Percentiles rank a stretch among this genome's conserved stretches.
Evolutionary conservation across 2,329 filamentous ascomycete genomes (phyloP).

Genomic region (Botrytis squamosa): DNA sequence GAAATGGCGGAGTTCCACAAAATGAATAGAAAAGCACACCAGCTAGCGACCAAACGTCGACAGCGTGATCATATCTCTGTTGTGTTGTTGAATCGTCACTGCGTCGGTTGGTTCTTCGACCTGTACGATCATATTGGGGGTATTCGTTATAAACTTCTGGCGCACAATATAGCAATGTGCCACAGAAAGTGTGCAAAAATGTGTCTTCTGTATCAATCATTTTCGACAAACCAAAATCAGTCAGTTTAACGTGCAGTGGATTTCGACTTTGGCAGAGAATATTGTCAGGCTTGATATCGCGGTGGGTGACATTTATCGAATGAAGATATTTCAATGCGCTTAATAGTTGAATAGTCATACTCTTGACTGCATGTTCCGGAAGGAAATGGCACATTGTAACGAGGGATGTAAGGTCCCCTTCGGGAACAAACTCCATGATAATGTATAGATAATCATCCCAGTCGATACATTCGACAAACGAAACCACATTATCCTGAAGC

Average conservation of each 20-base stretch:
- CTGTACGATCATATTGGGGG: slow-evolving; percentile 65
- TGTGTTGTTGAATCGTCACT: slow-evolving; percentile 33
- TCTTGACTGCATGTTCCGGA: slow-evolving; percentile 65
- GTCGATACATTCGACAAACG: slow-evolving; percentile 86
- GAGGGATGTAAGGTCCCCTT: slow-evolving; percentile 78
- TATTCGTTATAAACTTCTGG: slow-evolving; percentile 89
- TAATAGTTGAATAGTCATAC: slow-evolving; percentile 73
- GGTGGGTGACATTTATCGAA: slow-evolving; percentile 84
- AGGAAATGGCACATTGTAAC: slow-evolving; percentile 62
- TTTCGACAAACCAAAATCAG: slow-evolving; percentile 95
- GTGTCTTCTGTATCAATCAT: slow-evolving; percentile 82
- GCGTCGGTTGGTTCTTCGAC: slow-evolving; percentile 48
- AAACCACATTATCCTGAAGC: slow-evolving; percentile 67
- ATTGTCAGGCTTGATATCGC: slow-evolving; percentile 99
- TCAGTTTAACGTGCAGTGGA: slow-evolving; percentile 83
- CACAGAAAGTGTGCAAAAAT: slow-evolving; percentile 93
- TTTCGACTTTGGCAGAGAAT: slow-evolving; percentile 75
- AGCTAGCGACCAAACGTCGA: slow-evolving; percentile 95
- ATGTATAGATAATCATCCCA: slow-evolving; percentile 82
- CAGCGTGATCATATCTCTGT: slow-evolving; percentile 81
- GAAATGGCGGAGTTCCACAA: slow-evolving; percentile 77
- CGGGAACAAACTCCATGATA: slow-evolving; percentile 90
- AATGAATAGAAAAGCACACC: slow-evolving; percentile 87
- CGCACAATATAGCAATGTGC: slow-evolving; percentile 91
- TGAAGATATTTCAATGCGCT: slow-evolving; percentile 86